Evolutionary conservation across 345 rosid genomes (phyloP), one percentile per base, ranked within the genome.

Genomic region (Barbarea vulgaris): DNA sequence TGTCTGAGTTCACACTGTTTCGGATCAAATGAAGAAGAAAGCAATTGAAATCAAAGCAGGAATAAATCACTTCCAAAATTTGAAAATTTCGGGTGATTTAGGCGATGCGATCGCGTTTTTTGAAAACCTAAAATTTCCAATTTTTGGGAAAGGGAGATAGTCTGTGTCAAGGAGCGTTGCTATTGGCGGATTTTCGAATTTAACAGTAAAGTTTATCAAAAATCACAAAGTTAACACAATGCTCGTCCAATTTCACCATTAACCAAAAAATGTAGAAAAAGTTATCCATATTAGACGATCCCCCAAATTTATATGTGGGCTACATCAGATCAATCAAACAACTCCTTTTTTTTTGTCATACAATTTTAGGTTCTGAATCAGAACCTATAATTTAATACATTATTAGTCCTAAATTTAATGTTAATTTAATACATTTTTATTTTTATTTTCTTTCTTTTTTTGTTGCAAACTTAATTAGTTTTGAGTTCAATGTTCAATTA

Each of bases 61-160:
- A 60, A 46, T 8, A 72, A n/a, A 17, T 36, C 66, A 58, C 33
- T 42, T 5, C 1, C 21, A 13, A 46, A 60, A 1, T 60, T n/a
- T 34, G 37, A 18, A 48, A 63, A 3, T 6, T 59, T 64, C 9
- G 46, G 24, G 58, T 14, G 47, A 52, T 47, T 33, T n/a, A 12
- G 47, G 67, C 0, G 19, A 34, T 48, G 22, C 51, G 42, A 47
- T 56, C 39, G 28, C 3, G 42, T 56, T 56, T 44, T 51, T 5
- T 25, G 48, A 41, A 60, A 69, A 28, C 80, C 75, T 69, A 69
- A 67, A 62, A 3, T 10, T 61, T 30, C 14, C 19, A 59, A 67
- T 50, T 67, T 66, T 58, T 30, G 73, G 67, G 67, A 63, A 63
- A 52, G 33, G 15, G 57, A 33, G 42, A 44, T 19, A 18, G 12